Conservation (phyloP, 2,329 filamentous ascomycete species). For the Colletotrichum karsti region DNA sequence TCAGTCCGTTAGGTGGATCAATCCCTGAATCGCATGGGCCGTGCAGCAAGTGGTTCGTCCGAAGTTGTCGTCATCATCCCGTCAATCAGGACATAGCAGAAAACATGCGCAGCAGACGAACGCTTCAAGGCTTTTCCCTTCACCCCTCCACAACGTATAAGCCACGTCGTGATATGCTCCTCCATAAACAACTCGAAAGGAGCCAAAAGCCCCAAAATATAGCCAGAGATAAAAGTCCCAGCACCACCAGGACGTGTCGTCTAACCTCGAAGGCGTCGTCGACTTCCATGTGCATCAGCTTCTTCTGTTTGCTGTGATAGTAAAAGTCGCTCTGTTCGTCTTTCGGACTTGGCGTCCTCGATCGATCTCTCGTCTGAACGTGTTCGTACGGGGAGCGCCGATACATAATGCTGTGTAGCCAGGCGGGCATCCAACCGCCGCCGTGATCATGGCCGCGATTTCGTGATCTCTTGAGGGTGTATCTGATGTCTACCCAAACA, state of each 20-base stretch:
- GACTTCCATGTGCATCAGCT: constrained; percentile 69
- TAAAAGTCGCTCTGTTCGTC: constrained; percentile 44
- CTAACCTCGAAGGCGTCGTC: constrained; percentile 71
- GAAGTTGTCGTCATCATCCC: not conserved
- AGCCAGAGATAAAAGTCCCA: constrained; percentile 48
- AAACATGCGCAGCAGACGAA: not conserved
- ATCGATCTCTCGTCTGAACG: constrained; percentile 33
- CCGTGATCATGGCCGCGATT: constrained; percentile 39
- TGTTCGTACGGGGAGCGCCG: constrained; percentile 48
- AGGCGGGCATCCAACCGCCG: constrained; percentile 42
- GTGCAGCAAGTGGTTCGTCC: constrained; percentile 12
- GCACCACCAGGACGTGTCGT: constrained; percentile 57
- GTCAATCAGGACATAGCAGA: not conserved
- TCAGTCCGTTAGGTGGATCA: no score
- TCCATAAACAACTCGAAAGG: constrained; percentile 13
- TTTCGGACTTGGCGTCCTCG: constrained; percentile 16
- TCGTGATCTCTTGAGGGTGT: constrained; percentile 59
- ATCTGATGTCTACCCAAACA: constrained; percentile 66
- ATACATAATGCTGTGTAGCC: constrained; percentile 52
- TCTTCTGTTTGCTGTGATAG: constrained; percentile 66
- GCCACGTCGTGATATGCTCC: not conserved
- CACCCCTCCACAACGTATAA: not conserved
- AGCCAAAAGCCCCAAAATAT: constrained; percentile 38
- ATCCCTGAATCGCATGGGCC: not conserved
- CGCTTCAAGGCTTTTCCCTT: not conserved